phyloP scores from a whole-genome alignment of 495 filamentous ascomycete genomes.

The Trichoderma gamsii region DNA sequence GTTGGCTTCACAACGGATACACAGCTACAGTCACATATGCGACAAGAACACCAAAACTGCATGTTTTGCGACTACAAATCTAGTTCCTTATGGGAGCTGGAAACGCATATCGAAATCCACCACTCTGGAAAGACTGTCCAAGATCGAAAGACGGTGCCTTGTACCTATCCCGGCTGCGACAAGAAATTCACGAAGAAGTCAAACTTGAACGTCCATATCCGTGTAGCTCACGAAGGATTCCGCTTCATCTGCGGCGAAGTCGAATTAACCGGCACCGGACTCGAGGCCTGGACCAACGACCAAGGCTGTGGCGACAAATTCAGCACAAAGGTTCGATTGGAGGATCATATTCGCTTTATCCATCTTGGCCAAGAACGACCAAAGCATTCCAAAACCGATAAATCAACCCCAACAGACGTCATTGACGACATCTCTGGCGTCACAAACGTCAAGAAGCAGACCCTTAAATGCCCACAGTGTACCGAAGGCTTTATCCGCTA shows the following conservation, averaged over 20 bases:
- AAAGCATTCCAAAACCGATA: conserved; percentile 24
- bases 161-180: conserved; percentile 57
- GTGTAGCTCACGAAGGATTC: conserved; percentile 63
- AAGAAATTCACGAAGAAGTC: conserved; percentile 69
- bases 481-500: conserved; percentile 56
- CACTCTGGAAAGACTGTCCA: conserved; percentile 58
- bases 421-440: conserved; percentile 51
- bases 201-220: conserved; percentile 74
- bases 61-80: conserved; percentile 61
- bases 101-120: conserved; percentile 61
- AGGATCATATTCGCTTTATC: conserved; percentile 71
- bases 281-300: conserved; percentile 57
- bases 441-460: conserved; percentile 50
- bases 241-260: conserved; percentile 71
- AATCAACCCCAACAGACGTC: conserved; percentile 29
- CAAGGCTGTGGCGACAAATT: conserved; percentile 66
- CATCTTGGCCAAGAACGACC: conserved; percentile 57
- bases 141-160: conserved; percentile 56
- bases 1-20: conserved; percentile 65
- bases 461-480: conserved; percentile 56
- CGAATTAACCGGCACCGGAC: conserved; percentile 48
- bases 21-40: conserved; percentile 65
- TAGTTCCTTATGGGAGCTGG: conserved; percentile 53
- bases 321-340: conserved; percentile 62
- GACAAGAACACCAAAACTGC: conserved; percentile 65